Conservation (phyloP, 1,284 basidiomycete genomes). For the Inonotus hispidus region DNA sequence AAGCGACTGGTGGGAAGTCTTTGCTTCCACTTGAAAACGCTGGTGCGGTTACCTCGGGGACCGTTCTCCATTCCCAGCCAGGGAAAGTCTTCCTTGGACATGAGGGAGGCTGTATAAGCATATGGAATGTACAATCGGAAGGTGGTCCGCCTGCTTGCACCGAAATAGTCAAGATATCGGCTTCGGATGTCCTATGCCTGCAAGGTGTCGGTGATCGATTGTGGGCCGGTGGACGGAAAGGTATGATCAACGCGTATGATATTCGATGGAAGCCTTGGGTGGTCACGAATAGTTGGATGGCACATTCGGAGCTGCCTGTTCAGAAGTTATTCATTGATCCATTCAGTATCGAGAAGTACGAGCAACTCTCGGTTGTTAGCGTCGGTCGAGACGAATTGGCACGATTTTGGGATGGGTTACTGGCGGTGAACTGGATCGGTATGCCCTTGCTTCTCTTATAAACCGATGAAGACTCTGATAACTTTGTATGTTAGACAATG, state of each 20-base stretch:
- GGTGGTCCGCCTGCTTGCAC: conserved; percentile 54
- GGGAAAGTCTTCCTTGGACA: conserved; percentile 83
- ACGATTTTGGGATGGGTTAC: conserved; percentile 86
- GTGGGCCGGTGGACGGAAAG: conserved; percentile 84
- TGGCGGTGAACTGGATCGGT: conserved; percentile 86
- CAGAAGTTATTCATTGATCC: conserved; percentile 67
- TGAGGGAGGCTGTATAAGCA: conserved; percentile 82
- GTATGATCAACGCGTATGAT: conserved; percentile 82
- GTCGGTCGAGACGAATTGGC: conserved; percentile 74
- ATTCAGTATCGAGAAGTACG: conserved; percentile 59
- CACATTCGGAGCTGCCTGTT: conserved; percentile 80
- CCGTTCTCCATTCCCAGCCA: conserved; percentile 67
- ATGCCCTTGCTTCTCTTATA: conserved; percentile 27
- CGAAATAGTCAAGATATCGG: conserved; percentile 71
- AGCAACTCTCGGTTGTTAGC: conserved; percentile 69
- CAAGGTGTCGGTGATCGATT: conserved; percentile 77
- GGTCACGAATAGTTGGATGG: conserved; percentile 86
- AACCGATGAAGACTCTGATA: conserved; percentile 7
- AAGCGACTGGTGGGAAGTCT: conserved; percentile 42
- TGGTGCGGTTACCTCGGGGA: conserved; percentile 79
- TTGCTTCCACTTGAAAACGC: conserved; percentile 56
- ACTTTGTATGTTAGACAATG: conserved; percentile 48
- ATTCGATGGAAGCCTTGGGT: conserved; percentile 71
- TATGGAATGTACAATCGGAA: conserved; percentile 60
- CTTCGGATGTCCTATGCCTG: conserved; percentile 74